These are phyloP conservation scores for Lactifluus subvellereus DNA, from an alignment of 768 basidiomycete genomes.

Conservation along the genomic window DNA sequence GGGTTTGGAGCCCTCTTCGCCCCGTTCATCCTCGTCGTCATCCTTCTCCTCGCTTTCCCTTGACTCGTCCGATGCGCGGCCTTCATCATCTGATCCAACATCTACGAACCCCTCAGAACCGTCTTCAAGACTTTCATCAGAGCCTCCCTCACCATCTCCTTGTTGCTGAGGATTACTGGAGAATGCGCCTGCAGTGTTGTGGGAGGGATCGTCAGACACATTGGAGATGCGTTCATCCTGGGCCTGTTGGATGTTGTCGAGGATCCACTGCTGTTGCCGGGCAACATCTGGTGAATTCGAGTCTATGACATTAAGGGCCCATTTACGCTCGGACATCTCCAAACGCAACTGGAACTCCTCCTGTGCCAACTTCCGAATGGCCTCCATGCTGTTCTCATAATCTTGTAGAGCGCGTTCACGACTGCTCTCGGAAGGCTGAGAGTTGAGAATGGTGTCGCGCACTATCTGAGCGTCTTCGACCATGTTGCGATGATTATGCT, in stretches of 20 bases:
- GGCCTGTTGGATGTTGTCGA: constrained; percentile 19
- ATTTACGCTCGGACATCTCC: constrained; percentile 23
- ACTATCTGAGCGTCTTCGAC: constrained; percentile 15
- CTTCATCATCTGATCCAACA: constrained; percentile 3
- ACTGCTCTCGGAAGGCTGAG: constrained; percentile 3
- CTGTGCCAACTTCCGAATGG: constrained; percentile 19
- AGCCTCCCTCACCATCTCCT: constrained; percentile 1
- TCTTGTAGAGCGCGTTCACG: constrained; percentile 7
- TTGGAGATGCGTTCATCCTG: not conserved
- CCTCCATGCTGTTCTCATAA: constrained; percentile 20
- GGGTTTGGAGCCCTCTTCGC: not conserved
- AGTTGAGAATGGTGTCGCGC: constrained; percentile 12
- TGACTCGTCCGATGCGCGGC: too few relatives aligned
- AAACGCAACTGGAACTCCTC: constrained; percentile 15
- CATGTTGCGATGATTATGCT: constrained; percentile 14
- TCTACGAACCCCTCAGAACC: constrained; percentile 1
- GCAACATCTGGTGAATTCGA: constrained; percentile 21
- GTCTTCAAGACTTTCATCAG: not conserved
- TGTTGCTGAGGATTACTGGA: constrained; percentile 4
- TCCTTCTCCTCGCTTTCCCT: constrained; percentile 7
- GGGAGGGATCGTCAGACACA: not conserved
- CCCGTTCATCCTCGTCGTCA: constrained; percentile 8
- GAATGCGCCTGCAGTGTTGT: not conserved
- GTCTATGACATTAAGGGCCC: constrained; percentile 16
- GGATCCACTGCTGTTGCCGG: constrained; percentile 23